These are phyloP conservation scores for Lactarius evosmus DNA, from an alignment of 768 basidiomycete genomes.

Conservation along the genomic window DNA sequence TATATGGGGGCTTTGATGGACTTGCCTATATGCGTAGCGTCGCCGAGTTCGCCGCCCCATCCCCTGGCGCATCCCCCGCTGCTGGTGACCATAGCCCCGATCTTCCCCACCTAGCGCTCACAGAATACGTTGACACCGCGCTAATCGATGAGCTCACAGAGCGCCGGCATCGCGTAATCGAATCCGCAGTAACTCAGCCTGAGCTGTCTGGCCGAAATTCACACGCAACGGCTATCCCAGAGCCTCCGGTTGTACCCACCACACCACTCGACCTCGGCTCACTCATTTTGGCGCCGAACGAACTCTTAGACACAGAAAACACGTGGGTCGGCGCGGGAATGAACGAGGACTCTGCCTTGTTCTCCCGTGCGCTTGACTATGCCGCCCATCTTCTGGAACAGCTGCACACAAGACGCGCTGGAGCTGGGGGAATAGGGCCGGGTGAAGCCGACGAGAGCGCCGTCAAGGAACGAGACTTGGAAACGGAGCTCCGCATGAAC, in stretches of 20 bases:
- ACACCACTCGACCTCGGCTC: constrained; percentile 42
- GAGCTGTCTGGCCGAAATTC: neutral
- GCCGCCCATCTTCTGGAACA: constrained; percentile 51
- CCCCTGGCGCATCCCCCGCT: constrained; percentile 19
- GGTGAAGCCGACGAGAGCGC: constrained; percentile 15
- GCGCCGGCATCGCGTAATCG: constrained; percentile 20
- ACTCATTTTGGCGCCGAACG: constrained; percentile 41
- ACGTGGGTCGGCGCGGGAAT: constrained; percentile 35
- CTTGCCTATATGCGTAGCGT: constrained; percentile 73
- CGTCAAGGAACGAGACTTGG: constrained; percentile 44
- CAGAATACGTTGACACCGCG: constrained; percentile 12
- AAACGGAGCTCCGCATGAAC: constrained; percentile 65
- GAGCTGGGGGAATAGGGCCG: constrained; percentile 19
- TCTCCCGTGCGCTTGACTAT: constrained; percentile 56
- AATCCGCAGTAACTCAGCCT: neutral
- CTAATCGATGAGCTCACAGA: constrained; percentile 25
- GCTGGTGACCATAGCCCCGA: neutral
- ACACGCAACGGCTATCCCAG: neutral
- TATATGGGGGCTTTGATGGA: constrained; percentile 77
- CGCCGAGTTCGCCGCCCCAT: constrained; percentile 59
- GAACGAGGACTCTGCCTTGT: constrained; percentile 44
- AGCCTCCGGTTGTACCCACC: neutral
- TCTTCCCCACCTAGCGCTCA: constrained; percentile 2
- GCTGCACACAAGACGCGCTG: constrained; percentile 37
- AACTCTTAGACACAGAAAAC: constrained; percentile 40